These are phyloP conservation scores for Lactarius evosmus DNA, from an alignment of 768 basidiomycete species.

Conservation along the genomic window DNA sequence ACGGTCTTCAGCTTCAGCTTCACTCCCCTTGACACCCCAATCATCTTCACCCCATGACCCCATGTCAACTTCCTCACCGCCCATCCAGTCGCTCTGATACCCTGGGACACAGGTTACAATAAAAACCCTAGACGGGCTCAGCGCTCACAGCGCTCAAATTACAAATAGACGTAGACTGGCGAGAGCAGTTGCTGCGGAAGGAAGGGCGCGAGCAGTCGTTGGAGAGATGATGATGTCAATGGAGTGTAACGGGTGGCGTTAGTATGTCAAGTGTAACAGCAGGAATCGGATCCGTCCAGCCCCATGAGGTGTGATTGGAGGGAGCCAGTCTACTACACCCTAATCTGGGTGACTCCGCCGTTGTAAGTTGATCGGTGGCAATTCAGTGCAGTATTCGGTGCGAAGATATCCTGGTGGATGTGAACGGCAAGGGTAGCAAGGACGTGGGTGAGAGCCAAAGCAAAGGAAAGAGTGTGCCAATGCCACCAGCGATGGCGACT, in stretches of 20 bases:
- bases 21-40: slow-evolving; percentile 84
- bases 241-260: slow-evolving; percentile 40
- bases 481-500: too few species aligned
- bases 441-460: too few species aligned
- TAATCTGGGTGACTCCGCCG: slow-evolving; percentile 52
- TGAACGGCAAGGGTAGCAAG: slow-evolving; percentile 70
- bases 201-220: slow-evolving; percentile 71
- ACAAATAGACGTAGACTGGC: slow-evolving; percentile 50
- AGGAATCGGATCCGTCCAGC: slow-evolving; percentile 45
- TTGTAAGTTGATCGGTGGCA: slow-evolving; percentile 30
- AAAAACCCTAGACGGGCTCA: slow-evolving; percentile 55
- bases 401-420: slow-evolving; percentile 62
- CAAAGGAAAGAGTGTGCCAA: slow-evolving; percentile 60
- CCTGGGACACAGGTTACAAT: slow-evolving; percentile 58
- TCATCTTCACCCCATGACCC: slow-evolving; percentile 67
- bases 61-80: too few species aligned
- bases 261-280: slow-evolving; percentile 8
- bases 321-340: slow-evolving; percentile 69
- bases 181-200: slow-evolving; percentile 44
- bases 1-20: slow-evolving; percentile 35
- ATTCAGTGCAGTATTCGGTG: slow-evolving; percentile 58
- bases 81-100: slow-evolving; percentile 59
- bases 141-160: slow-evolving; percentile 81
- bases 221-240: slow-evolving; percentile 72
- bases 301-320: slow-evolving; percentile 53